Percentiles rank a stretch among this genome's conserved stretches.
phyloP scores from a whole-genome alignment of 2,329 filamentous ascomycete genomes.

The Talaromyces sp. region DNA sequence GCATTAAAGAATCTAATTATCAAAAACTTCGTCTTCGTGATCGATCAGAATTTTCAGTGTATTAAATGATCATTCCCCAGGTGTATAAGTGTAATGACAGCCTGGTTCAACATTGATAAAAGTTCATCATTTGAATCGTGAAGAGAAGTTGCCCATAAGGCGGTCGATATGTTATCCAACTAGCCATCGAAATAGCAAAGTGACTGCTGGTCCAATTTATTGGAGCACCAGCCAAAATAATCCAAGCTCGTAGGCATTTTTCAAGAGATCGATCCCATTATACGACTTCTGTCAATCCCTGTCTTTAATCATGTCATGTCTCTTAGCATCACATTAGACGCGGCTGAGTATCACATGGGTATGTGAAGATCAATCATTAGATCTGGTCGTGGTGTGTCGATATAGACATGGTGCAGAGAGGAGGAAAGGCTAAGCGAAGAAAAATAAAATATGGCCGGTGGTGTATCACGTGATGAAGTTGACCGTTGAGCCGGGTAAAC shows the following conservation, averaged over 20 bases:
- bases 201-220: too few species aligned
- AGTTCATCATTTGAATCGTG: slow-evolving; percentile 37
- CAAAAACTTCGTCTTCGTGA: slow-evolving; percentile 19
- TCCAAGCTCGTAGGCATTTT: too few species aligned
- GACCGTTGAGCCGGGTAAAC: too few species aligned
- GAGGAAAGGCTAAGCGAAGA: slow-evolving; percentile 14
- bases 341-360: too few species aligned
- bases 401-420: background rate
- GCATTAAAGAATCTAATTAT: slow-evolving; percentile 1
- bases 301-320: too few species aligned
- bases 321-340: background rate
- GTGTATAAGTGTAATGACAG: slow-evolving; percentile 29
- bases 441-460: background rate
- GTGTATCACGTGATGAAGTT: background rate
- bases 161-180: background rate
- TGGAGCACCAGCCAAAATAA: too few species aligned
- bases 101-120: slow-evolving; percentile 36
- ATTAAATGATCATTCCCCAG: slow-evolving; percentile 40
- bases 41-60: slow-evolving; percentile 46
- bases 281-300: too few species aligned
- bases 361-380: slow-evolving; percentile 6
- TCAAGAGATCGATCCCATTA: too few species aligned
- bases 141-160: slow-evolving; percentile 5
- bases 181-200: background rate
- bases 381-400: background rate